Base-by-base conservation (phyloP, 1,139 yeast species). In the Debaryomyces coudertii region DNA sequence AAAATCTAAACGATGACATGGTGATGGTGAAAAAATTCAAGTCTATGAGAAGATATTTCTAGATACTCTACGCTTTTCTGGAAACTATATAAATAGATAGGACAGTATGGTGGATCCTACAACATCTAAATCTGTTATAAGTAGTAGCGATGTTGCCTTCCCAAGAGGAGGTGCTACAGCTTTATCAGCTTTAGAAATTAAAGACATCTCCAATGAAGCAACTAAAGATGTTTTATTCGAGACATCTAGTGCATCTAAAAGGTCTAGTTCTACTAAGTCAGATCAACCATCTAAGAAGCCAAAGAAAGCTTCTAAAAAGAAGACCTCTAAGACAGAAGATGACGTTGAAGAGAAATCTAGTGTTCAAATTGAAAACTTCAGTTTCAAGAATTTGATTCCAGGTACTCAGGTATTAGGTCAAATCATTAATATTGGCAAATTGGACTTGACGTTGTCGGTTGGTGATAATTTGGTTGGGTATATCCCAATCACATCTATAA, bases 131-230 rank as follows among this genome's bases (percentile, higher is more conserved):
- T 51, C 60, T 38, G 52, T 52, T 20, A 52, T 73, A 47, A 70
- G 68, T 48, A 71, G 72, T 50, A 79, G 75, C 52, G 95, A 87
- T 53, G 79, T 83, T 44, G 81, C 96, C 15, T 93, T 93, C 62
- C 99, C 99, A 42, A 85, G 99, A 81, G 99, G 99, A 57, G 97
- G 97, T 46, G 82, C 87, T 8, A 80, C 92, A 20, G 89, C 84
- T 14, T 77, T 92, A 63, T 82, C 96, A 2, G 92, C 99, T 4
- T 71, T 93, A 54, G 99, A 93, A 68, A 83, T 90, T 56, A 90
- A 90, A 64, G 95, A 90, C 62, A 95, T 92, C 45, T 85, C 96
- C 34, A 90, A 90, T 61, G 96, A 93, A 65, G 99, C 95, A 37
- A 84, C 92, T 27, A 80, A 80, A 55, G 99, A 93, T 71, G 95